Evolutionary conservation across 306 rosid species (phyloP).

Genomic region (Cercis canadensis): DNA sequence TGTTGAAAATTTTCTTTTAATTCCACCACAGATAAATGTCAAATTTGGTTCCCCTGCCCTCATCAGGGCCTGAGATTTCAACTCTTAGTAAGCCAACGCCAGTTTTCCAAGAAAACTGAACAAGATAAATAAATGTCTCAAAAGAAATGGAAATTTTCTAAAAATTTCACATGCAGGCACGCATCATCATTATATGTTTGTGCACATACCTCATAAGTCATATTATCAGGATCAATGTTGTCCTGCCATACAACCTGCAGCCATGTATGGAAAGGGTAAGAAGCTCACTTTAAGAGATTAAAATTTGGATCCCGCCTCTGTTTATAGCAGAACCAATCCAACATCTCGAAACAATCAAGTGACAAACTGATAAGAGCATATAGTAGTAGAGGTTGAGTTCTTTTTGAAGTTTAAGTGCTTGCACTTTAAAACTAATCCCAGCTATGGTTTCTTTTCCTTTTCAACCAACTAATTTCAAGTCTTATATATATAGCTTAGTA

Average conservation of each 20-base stretch:
- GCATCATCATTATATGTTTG: slow-evolving; percentile 23
- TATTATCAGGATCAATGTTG: slow-evolving; percentile 79
- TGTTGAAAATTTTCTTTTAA: neutral
- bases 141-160: too few species aligned
- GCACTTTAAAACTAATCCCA: slow-evolving; percentile 17
- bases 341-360: neutral
- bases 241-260: slow-evolving; percentile 85
- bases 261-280: slow-evolving; percentile 32
- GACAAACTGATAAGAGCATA: slow-evolving; percentile 5
- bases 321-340: neutral
- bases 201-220: slow-evolving; percentile 85
- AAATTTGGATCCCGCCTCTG: neutral
- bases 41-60: neutral
- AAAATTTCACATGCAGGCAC: slow-evolving; percentile 1
- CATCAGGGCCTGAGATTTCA: neutral
- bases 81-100: too few species aligned
- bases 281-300: slow-evolving; percentile 21
- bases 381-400: neutral
- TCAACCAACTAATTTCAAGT: slow-evolving; percentile 11
- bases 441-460: neutral
- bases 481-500: neutral
- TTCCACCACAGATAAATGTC: neutral
- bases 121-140: too few species aligned
- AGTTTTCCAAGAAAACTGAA: too few species aligned
- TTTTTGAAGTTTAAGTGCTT: slow-evolving; percentile 10